Evolutionary conservation across 2,329 filamentous ascomycete species (phyloP).

Genomic region (Colletotrichum sublineola): DNA sequence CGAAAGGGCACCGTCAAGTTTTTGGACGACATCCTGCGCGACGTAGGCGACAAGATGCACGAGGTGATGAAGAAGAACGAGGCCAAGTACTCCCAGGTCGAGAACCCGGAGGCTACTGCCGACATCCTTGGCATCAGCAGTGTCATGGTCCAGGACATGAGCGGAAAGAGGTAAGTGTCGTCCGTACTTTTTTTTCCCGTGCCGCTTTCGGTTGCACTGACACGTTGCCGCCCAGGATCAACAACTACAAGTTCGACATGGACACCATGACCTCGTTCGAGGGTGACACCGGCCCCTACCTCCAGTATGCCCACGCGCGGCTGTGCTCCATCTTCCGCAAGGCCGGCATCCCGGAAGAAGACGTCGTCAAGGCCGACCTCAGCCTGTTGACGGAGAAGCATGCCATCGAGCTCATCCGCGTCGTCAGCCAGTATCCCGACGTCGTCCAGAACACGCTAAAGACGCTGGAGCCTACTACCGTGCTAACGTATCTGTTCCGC

Average conservation of each 20-base stretch:
- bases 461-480: slow-evolving; percentile 79
- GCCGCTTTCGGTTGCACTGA: slow-evolving; percentile 42
- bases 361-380: slow-evolving; percentile 74
- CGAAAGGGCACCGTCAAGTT: slow-evolving; percentile 82
- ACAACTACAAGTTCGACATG: slow-evolving; percentile 79
- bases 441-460: slow-evolving; percentile 86
- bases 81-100: slow-evolving; percentile 90
- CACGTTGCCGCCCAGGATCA: slow-evolving; percentile 59
- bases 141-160: slow-evolving; percentile 99
- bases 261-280: slow-evolving; percentile 66
- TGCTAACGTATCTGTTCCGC: slow-evolving; percentile 79
- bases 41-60: slow-evolving; percentile 96
- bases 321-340: slow-evolving; percentile 74
- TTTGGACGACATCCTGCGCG: slow-evolving; percentile 77
- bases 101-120: slow-evolving; percentile 83
- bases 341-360: slow-evolving; percentile 65
- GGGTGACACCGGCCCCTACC: slow-evolving; percentile 86
- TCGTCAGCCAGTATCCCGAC: slow-evolving; percentile 88
- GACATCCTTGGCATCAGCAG: slow-evolving; percentile 93
- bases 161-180: slow-evolving; percentile 80
- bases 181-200: slow-evolving; percentile 29
- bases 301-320: slow-evolving; percentile 86
- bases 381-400: slow-evolving; percentile 78
- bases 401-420: slow-evolving; percentile 79
- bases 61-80: slow-evolving; percentile 94